Evolutionary conservation across 2,329 filamentous ascomycete genomes (phyloP), one percentile per base, ranked within the genome.

Genomic region (Neopestalotiopsis sp.): DNA sequence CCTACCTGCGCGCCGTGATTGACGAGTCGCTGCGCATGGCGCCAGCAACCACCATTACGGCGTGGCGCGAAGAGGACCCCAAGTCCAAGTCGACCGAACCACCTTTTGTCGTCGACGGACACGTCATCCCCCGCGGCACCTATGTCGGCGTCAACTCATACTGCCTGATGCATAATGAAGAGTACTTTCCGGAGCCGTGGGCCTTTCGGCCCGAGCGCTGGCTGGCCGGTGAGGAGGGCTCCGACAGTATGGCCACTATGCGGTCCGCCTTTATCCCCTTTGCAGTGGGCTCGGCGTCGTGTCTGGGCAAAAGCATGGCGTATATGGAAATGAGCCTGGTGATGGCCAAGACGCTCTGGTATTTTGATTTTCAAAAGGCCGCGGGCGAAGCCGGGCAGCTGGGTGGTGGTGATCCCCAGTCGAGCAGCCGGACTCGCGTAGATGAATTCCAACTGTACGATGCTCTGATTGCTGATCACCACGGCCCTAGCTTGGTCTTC

Each of bases 11-110:
- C 6, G 85, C 84, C 4, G 81, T 80, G 67, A 79, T 87, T 56
- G 80, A 86, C 61, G 84, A 87, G 72, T 75, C 81, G 0, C 76
- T 86, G 68, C 81, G 85, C 17, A 75, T 85, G 65, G 81, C 81
- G 4, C 83, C 85, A 4, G 79, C 83, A 0, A 80, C 82, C 0
- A 75, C 78, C 66, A 71, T 74, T 67, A 66, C 78, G 67, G 67
- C 83, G 61, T 71, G 75, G 66, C 71, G 82, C 13, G 76, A 81
- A 68, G 45, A n/a, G n/a, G 45, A 49, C 45, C 14, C 6, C 24
- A 32, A 59, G 34, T 38, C 34, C 20, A 32, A 14, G 17, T 28
- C 24, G 17, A 14, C 9, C 20, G 13, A 59, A n/a, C 14, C 28
- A 14, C 61, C 69, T 2, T 68, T 67, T 7, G 67, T 71, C 56